Percentiles rank a stretch among this genome's conserved stretches.
Evolutionary conservation across 2,329 filamentous ascomycete species (phyloP).

Genomic region (Trichoderma sp.): DNA sequence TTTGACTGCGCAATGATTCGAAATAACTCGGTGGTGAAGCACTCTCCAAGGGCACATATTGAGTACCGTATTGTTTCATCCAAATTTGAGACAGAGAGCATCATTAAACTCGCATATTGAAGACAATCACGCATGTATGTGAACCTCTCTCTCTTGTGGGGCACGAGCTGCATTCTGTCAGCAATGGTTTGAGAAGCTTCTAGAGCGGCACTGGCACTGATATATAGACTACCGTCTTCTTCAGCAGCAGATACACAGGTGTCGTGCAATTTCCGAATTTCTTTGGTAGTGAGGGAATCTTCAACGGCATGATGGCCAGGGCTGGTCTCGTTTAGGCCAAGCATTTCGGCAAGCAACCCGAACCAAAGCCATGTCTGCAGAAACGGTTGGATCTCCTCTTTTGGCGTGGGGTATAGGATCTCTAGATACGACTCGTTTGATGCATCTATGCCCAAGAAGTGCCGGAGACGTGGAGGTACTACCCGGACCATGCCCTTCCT

Average conservation of each 20-base stretch:
- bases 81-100: slow-evolving; percentile 24
- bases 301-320: slow-evolving; percentile 21
- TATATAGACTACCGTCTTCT: neutral
- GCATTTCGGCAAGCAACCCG: slow-evolving; percentile 31
- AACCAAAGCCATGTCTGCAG: slow-evolving; percentile 36
- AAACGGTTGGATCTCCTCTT: slow-evolving; percentile 27
- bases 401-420: slow-evolving; percentile 23
- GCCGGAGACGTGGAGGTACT: slow-evolving; percentile 16
- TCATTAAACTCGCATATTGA: slow-evolving; percentile 15
- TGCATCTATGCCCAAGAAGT: neutral
- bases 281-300: slow-evolving; percentile 10
- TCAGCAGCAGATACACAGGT: neutral
- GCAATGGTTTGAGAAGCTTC: slow-evolving; percentile 2
- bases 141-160: slow-evolving; percentile 20
- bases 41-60: slow-evolving; percentile 30
- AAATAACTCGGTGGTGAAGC: slow-evolving; percentile 23
- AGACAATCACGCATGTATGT: slow-evolving; percentile 25
- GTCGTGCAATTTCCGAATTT: slow-evolving; percentile 21
- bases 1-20: neutral
- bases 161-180: slow-evolving; percentile 17
- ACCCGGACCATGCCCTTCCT: slow-evolving; percentile 21
- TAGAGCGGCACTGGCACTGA: slow-evolving; percentile 16
- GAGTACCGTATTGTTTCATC: slow-evolving; percentile 28
- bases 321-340: slow-evolving; percentile 27
- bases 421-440: slow-evolving; percentile 20